Base-by-base conservation (phyloP, 1,284 basidiomycete species). In the Albatrellus sp. region DNA sequence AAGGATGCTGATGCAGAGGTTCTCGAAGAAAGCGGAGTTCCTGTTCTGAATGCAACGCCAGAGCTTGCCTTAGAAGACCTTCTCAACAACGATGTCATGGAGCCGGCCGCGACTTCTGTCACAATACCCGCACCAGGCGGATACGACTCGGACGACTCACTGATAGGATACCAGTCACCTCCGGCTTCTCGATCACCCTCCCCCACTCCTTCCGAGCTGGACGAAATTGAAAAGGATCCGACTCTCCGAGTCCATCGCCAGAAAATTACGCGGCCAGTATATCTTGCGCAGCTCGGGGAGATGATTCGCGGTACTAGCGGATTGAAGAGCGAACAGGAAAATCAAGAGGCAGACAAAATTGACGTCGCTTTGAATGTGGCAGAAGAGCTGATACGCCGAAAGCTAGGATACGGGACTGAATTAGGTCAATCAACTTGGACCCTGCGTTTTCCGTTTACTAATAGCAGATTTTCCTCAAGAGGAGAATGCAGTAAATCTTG, bases 401-500 rank as follows among this genome's bases (percentile, higher is more conserved):
- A 93, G 63, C 69, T 70, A 38, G 72, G 68, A 13, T 96, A 84
- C 60, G 92, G 92, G 13, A 79, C 77, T 1, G 91, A 96, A 55
- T 69, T 96, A 14, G 79, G 90, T 90, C 52, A 37, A 69, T 61
- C n/a, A 16, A 10, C 14, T n/a, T 40, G 35, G 16, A 5, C 32
- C 42, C 16, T 28, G 37, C 34, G 39, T 20, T 37, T 13, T 37
- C 19, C 36, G 8, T 17, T 34, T 43, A 37, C 38, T 45, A 37
- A 49, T 30, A 37, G 40, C 24, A 6, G 45, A 12, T 52, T n/a
- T 7, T 17, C 24, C 24, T 24, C 24, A 24, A 88, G 88, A 80
- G 49, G 94, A 98, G 62, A 94, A 93, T 54, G 84, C 90, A 0
- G 78, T 86, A 31, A 83, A 91, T 52, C 71, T 98, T 4, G 74